Evolutionary conservation across 768 basidiomycete genomes (phyloP).

Genomic region (Leccinellum luteum): DNA sequence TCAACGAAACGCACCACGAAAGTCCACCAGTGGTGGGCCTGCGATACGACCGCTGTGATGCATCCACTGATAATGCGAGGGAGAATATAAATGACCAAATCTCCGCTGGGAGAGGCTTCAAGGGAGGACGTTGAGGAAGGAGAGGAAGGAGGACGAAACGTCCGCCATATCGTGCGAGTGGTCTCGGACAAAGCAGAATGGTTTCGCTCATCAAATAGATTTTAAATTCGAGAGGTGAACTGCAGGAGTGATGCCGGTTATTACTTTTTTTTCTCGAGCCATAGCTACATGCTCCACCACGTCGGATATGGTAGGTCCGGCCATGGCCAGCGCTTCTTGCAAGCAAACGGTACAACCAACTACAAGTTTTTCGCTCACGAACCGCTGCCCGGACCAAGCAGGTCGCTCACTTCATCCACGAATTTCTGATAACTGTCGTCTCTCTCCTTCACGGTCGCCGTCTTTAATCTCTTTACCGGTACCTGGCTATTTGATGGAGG

Average conservation of each 20-base stretch:
- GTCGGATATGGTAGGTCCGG: background rate
- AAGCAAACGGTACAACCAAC: background rate
- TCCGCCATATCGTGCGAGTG: constrained; percentile 58
- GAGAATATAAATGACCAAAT: constrained; percentile 66
- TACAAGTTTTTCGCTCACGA: constrained; percentile 9
- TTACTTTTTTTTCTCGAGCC: background rate
- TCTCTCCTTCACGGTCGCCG: constrained; percentile 40
- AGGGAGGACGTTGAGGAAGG: constrained; percentile 50
- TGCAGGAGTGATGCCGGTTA: background rate
- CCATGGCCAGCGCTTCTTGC: background rate
- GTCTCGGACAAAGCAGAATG: constrained; percentile 64
- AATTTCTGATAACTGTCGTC: constrained; percentile 72
- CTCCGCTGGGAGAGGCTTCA: constrained; percentile 63
- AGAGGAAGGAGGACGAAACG: constrained; percentile 66
- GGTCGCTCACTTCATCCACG: constrained; percentile 72
- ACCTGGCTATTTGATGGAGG: constrained; percentile 14
- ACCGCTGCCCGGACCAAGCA: constrained; percentile 38
- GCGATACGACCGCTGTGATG: constrained; percentile 8
- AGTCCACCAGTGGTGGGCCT: constrained; percentile 1
- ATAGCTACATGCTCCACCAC: background rate
- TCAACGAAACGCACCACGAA: constrained; percentile 27
- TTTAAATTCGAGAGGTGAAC: background rate
- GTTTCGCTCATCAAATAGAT: constrained; percentile 31
- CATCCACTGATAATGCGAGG: constrained; percentile 25
- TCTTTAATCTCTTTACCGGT: constrained; percentile 21